phyloP scores from a whole-genome alignment of 2,329 filamentous ascomycete species.

The Xylariaceae sp. region DNA sequence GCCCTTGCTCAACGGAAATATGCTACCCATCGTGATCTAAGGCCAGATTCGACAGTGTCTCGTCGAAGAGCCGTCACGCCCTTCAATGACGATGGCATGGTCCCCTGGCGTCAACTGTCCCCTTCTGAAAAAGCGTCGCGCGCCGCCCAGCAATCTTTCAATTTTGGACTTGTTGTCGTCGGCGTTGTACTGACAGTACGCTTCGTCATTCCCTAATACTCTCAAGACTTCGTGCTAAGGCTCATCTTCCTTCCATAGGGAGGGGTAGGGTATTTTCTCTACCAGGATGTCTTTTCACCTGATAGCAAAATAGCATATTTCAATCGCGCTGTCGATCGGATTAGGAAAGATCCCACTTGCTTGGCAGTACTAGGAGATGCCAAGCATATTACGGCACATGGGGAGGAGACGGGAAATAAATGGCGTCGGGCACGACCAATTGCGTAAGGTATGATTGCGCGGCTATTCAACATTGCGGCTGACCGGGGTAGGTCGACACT shows the following conservation, averaged over 20 bases:
- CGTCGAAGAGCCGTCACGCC: slow-evolving; percentile 71
- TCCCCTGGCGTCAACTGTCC: slow-evolving; percentile 76
- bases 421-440: slow-evolving; percentile 68
- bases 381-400: slow-evolving; percentile 73
- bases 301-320: slow-evolving; percentile 85
- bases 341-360: slow-evolving; percentile 69
- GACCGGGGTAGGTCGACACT: slow-evolving; percentile 53
- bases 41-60: slow-evolving; percentile 36
- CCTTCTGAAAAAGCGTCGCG: slow-evolving; percentile 73
- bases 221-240: background rate
- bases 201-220: background rate
- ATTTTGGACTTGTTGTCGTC: slow-evolving; percentile 71
- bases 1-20: slow-evolving; percentile 47
- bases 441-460: slow-evolving; percentile 40
- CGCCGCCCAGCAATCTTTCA: slow-evolving; percentile 86
- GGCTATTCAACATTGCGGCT: slow-evolving; percentile 3
- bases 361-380: slow-evolving; percentile 69
- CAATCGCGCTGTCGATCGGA: slow-evolving; percentile 76
- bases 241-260: slow-evolving; percentile 45
- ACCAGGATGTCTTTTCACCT: slow-evolving; percentile 75
- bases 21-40: slow-evolving; percentile 53
- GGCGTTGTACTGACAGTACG: slow-evolving; percentile 73
- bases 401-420: slow-evolving; percentile 74
- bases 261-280: slow-evolving; percentile 74
- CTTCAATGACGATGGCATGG: slow-evolving; percentile 77